phyloP scores from a whole-genome alignment of 768 basidiomycete genomes.

The Russula sp. region DNA sequence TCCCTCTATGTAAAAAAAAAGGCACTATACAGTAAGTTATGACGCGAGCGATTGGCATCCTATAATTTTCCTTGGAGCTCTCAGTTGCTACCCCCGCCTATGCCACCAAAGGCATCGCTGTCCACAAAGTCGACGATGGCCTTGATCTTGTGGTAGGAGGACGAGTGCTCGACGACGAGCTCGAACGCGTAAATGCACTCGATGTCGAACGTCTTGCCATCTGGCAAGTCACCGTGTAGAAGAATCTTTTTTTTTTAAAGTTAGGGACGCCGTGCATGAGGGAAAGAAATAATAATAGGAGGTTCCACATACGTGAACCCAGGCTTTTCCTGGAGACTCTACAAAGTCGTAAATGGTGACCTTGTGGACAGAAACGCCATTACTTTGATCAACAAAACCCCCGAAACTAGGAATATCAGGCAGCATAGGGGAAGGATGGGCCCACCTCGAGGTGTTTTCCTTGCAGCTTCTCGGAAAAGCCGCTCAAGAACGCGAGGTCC shows the following conservation, averaged over 20 bases:
- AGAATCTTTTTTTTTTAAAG: neutral
- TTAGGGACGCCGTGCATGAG: neutral
- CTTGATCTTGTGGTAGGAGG: neutral
- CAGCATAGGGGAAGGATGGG: neutral
- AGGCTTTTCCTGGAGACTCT: neutral
- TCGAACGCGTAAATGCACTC: constrained; percentile 6
- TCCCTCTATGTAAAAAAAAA: no score
- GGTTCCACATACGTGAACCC: neutral
- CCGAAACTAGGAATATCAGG: no score
- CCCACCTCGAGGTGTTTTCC: neutral
- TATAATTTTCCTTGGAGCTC: no score
- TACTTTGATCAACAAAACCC: no score
- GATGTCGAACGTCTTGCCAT: neutral
- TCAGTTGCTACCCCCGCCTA: neutral
- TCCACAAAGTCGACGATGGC: neutral
- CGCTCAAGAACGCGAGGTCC: neutral
- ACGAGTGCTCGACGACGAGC: neutral
- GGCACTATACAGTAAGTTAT: no score
- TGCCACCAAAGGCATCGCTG: neutral
- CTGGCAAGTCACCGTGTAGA: neutral
- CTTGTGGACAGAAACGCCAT: neutral
- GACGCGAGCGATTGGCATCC: no score
- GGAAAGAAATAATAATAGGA: neutral
- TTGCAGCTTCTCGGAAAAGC: neutral
- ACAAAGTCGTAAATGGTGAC: neutral